phyloP scores from a whole-genome alignment of 129 eudicot species.

The Erigeron canadensis region DNA sequence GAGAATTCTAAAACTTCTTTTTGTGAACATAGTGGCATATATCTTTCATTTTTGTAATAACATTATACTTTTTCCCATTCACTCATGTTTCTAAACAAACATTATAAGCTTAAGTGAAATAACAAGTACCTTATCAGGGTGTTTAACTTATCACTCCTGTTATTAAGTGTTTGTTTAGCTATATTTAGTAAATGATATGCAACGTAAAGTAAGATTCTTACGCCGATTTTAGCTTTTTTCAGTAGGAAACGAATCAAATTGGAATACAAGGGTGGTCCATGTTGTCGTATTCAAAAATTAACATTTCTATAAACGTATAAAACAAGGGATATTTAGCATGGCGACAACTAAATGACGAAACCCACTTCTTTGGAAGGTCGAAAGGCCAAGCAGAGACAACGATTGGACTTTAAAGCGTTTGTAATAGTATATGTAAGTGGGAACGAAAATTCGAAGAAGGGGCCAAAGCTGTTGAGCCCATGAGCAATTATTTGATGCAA shows the following conservation, averaged over 20 bases:
- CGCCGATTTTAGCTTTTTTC: background rate
- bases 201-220: background rate
- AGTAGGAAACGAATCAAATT: background rate
- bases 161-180: background rate
- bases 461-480: slow-evolving; percentile 32
- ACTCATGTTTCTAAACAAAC: slow-evolving; percentile 23
- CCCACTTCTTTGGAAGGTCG: slow-evolving; percentile 38
- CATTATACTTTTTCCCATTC: slow-evolving; percentile 26
- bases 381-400: slow-evolving; percentile 31
- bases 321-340: slow-evolving; percentile 23
- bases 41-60: slow-evolving; percentile 32
- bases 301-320: slow-evolving; percentile 22
- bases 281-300: slow-evolving; percentile 23
- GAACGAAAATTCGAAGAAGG: slow-evolving; percentile 22
- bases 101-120: background rate
- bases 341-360: slow-evolving; percentile 25
- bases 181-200: background rate
- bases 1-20: slow-evolving; percentile 32
- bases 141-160: background rate
- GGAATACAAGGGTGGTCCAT: slow-evolving; percentile 21
- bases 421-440: slow-evolving; percentile 28
- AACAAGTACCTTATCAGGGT: background rate
- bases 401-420: slow-evolving; percentile 28
- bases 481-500: slow-evolving; percentile 42
- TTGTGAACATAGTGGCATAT: slow-evolving; percentile 28